Conservation (phyloP, 345 rosid genomes). For the Rubroshorea leprosula region DNA sequence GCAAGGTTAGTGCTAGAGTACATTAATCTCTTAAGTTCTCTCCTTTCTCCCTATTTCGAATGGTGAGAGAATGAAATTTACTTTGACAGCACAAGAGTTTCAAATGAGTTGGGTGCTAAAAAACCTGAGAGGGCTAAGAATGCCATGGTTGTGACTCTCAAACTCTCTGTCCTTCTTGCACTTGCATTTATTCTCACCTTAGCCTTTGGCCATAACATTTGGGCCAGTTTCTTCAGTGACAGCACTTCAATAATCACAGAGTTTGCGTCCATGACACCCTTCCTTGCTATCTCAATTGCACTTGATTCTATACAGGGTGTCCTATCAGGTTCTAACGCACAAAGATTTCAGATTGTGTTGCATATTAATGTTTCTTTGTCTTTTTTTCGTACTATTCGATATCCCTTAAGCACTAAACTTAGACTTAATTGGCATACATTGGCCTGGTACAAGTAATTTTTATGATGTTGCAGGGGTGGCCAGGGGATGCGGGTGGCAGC, state of each 20-base stretch:
- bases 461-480: constrained; percentile 38
- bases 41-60: no score
- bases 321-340: no score
- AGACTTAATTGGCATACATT: no score
- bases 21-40: no score
- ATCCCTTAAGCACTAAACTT: no score
- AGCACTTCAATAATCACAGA: constrained; percentile 21
- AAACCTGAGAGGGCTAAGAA: no score
- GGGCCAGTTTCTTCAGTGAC: constrained; percentile 38
- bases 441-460: no score
- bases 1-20: constrained; percentile 44
- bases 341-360: no score
- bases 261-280: constrained; percentile 34
- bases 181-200: constrained; percentile 24
- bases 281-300: constrained; percentile 34
- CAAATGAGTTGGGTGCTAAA: no score
- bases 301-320: no score
- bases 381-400: no score
- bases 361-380: no score
- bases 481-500: constrained; percentile 78
- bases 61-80: background rate
- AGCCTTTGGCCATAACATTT: constrained; percentile 31
- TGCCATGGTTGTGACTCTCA: constrained; percentile 26
- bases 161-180: constrained; percentile 32
- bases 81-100: constrained; percentile 64